phyloP scores from a whole-genome alignment of 371 early-diverging fungal genomes.

The Chytridium lagenaria region DNA sequence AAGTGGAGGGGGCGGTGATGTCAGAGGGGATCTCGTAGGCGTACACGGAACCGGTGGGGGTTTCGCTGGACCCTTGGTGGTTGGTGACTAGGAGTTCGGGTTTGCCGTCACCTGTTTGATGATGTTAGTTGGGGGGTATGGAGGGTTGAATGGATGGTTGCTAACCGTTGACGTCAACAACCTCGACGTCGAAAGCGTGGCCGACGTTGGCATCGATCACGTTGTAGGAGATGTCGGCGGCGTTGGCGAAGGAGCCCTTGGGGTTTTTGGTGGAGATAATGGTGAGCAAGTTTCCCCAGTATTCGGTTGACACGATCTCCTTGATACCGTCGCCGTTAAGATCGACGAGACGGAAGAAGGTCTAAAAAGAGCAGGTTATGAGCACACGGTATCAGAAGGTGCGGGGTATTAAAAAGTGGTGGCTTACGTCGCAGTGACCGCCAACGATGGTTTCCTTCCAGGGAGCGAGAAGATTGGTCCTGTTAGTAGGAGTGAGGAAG shows the following conservation, averaged over 20 bases:
- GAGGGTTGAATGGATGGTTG: no score
- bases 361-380: neutral
- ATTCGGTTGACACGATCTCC: slow-evolving; percentile 36
- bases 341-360: slow-evolving; percentile 34
- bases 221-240: slow-evolving; percentile 19
- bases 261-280: slow-evolving; percentile 27
- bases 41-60: slow-evolving; percentile 26
- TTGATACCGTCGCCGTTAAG: slow-evolving; percentile 37
- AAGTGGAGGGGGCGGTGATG: slow-evolving; percentile 1
- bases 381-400: neutral
- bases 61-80: slow-evolving; percentile 25
- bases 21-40: slow-evolving; percentile 26
- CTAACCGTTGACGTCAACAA: slow-evolving; percentile 34
- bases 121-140: no score
- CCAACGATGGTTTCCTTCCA: slow-evolving; percentile 36
- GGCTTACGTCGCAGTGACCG: slow-evolving; percentile 31
- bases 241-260: slow-evolving; percentile 19
- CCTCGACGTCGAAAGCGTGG: slow-evolving; percentile 32
- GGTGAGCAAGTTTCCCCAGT: slow-evolving; percentile 26
- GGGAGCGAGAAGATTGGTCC: slow-evolving; percentile 18
- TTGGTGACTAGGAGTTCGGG: slow-evolving; percentile 37
- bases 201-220: slow-evolving; percentile 34
- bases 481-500: slow-evolving; percentile 19
- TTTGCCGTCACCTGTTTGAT: slow-evolving; percentile 30
- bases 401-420: neutral